Evolutionary conservation across 805 yeast genomes (phyloP), one percentile per base, ranked within the genome.

Genomic region (Candida ipomoeae): DNA sequence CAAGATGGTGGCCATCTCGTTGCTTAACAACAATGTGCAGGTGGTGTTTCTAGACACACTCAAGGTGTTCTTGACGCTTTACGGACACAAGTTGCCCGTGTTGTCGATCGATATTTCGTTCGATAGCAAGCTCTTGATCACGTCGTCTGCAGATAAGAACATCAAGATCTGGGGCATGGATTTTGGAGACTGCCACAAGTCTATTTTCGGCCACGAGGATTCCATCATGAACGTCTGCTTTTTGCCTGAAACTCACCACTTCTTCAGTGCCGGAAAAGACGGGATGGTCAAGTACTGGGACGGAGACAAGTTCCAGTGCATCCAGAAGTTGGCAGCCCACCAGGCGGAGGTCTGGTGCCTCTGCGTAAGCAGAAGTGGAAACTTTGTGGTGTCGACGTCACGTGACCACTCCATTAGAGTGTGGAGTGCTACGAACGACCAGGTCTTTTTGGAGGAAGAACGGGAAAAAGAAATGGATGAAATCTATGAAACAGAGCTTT

Each of bases 161-260:
- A 88, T 94, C 64, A 90, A 95, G 70, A 87, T 94, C 51, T 94
- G 99, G 99, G 99, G 99, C 46, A 73, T 94, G 51, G 99, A 94
- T 67, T 94, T 94, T 69, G 99, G 99, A 69, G 99, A 94, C 69
- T 94, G 99, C 75, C 99, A 94, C 68, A 87, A 86, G 65, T 92
- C 98, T 1, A 82, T 94, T 26, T 94, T 94, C 67, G 99, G 96
- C 1, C 99, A 94, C 66, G 96, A 90, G 62, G 99, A 94, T 66
- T 85, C 96, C 3, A 88, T 94, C 52, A 89, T 92, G 96, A 78
- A 79, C 55, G 96, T 92, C 31, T 79, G 74, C 53, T 94, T 94
- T 62, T 77, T 90, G 46, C 92, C 95, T 1, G 84, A 82, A n/a
- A 77, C 87, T 13, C 96, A 92, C 65, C 82, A 91, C 66, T 91